Percentiles rank a stretch among this genome's conserved stretches.
Conservation (phyloP, 805 yeast genomes). For the Candida anglica region DNA sequence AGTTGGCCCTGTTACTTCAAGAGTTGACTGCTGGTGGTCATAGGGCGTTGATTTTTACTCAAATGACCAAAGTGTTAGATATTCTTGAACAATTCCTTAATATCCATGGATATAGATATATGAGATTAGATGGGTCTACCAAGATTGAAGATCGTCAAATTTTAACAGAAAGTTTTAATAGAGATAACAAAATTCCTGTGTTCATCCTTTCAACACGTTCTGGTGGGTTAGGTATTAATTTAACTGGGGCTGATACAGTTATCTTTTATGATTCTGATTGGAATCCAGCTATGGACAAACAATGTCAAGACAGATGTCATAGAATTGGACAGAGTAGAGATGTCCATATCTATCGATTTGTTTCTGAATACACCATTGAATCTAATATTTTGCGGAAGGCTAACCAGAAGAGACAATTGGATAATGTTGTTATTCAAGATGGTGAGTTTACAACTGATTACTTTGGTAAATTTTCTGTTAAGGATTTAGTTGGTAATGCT, state of each 20-base stretch:
- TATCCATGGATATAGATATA: conserved; percentile 88
- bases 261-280: conserved; percentile 97
- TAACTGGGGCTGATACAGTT: conserved; percentile 98
- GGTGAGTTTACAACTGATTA: conserved; percentile 98
- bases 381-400: conserved; percentile 92
- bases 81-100: conserved; percentile 89
- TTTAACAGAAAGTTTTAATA: conserved; percentile 87
- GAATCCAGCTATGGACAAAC: conserved; percentile 99
- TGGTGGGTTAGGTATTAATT: conserved; percentile 96
- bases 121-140: conserved; percentile 97
- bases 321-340: conserved; percentile 98
- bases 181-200: conserved; percentile 80
- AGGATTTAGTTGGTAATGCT: conserved; percentile 74
- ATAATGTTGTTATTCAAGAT: conserved; percentile 92
- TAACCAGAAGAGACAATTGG: conserved; percentile 89
- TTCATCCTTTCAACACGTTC: conserved; percentile 93
- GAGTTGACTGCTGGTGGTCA: conserved; percentile 84
- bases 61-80: conserved; percentile 96
- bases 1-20: conserved; percentile 68
- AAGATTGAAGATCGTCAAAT: conserved; percentile 95
- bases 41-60: conserved; percentile 92
- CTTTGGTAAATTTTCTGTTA: conserved; percentile 80
- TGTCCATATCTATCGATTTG: conserved; percentile 94
- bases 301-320: conserved; percentile 98
- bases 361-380: conserved; percentile 93